A percentile compares a stretch with the other conserved stretches of the same genome.
phyloP scores from a whole-genome alignment of 2,329 filamentous ascomycete species.

The Nigrospora osmanthi region DNA sequence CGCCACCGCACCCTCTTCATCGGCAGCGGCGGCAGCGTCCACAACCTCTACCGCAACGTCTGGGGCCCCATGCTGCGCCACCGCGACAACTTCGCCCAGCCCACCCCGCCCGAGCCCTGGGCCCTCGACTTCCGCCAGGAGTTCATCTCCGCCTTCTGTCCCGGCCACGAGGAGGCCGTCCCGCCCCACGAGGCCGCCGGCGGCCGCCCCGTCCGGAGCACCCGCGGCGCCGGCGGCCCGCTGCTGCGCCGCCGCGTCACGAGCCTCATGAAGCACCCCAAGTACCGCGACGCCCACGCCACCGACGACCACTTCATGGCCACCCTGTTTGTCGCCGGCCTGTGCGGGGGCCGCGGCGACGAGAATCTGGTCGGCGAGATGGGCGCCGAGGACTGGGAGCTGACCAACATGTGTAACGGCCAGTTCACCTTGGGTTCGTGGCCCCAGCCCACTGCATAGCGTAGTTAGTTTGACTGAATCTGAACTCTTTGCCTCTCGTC shows the following conservation, averaged over 20 bases:
- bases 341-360: constrained; percentile 40
- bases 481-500: too few species aligned
- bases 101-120: constrained; percentile 48
- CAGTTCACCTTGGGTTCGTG: constrained; percentile 46
- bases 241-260: constrained; percentile 45
- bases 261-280: constrained; percentile 60
- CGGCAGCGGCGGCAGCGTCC: constrained; percentile 55
- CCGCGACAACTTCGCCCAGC: constrained; percentile 54
- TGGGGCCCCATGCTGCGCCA: constrained; percentile 59
- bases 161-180: constrained; percentile 23
- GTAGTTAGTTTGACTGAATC: too few species aligned
- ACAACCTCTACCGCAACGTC: constrained; percentile 61
- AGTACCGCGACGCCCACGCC: constrained; percentile 57
- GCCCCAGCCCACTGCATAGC: constrained; percentile 1
- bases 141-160: constrained; percentile 50
- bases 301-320: constrained; percentile 67
- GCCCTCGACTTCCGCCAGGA: constrained; percentile 60
- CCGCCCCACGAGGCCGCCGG: constrained; percentile 5
- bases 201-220: constrained; percentile 1
- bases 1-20: constrained; percentile 45
- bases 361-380: constrained; percentile 30
- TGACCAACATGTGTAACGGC: constrained; percentile 57
- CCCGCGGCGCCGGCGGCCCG: constrained; percentile 32
- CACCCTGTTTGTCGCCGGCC: constrained; percentile 54
- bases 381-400: constrained; percentile 57